These are phyloP conservation scores for Solanum chaucha DNA, from an alignment of 257 asterid species.

Conservation along the genomic window DNA sequence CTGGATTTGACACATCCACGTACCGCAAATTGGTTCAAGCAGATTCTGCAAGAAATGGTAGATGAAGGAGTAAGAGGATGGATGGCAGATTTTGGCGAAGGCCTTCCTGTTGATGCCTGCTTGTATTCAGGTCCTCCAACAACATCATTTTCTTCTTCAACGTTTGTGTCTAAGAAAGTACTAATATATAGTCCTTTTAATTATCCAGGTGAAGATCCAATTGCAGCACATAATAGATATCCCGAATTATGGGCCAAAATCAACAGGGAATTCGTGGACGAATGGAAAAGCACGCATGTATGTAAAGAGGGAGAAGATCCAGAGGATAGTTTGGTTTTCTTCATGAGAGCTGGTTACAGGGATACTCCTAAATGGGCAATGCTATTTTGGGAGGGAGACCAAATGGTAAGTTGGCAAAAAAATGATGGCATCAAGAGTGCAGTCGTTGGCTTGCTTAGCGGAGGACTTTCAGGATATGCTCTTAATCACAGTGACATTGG, in stretches of 20 bases:
- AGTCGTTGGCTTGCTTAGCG: constrained; percentile 72
- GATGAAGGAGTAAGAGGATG: constrained; percentile 94
- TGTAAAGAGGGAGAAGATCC: constrained; percentile 24
- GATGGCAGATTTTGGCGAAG: constrained; percentile 99
- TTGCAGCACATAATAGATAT: constrained; percentile 76
- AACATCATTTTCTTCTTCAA: background rate
- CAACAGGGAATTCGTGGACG: constrained; percentile 71
- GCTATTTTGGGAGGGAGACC: constrained; percentile 98
- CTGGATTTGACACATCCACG: constrained; percentile 80
- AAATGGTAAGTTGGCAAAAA: constrained; percentile 98
- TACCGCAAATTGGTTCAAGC: constrained; percentile 73
- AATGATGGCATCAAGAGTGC: constrained; percentile 96
- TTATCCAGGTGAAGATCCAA: constrained; percentile 83
- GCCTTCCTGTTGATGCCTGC: constrained; percentile 85
- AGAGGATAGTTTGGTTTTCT: constrained; percentile 66
- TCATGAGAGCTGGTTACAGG: constrained; percentile 90
- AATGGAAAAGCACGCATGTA: constrained; percentile 44
- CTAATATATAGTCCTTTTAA: background rate
- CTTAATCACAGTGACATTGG: constrained; percentile 94
- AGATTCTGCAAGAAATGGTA: constrained; percentile 74
- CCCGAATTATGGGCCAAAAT: constrained; percentile 91
- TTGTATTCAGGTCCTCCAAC: constrained; percentile 56
- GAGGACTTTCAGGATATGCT: constrained; percentile 86
- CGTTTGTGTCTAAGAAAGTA: background rate
- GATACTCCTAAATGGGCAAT: constrained; percentile 76